Base-by-base conservation (phyloP, 73 alveolate species). In the Uronychia setigera region DNA sequence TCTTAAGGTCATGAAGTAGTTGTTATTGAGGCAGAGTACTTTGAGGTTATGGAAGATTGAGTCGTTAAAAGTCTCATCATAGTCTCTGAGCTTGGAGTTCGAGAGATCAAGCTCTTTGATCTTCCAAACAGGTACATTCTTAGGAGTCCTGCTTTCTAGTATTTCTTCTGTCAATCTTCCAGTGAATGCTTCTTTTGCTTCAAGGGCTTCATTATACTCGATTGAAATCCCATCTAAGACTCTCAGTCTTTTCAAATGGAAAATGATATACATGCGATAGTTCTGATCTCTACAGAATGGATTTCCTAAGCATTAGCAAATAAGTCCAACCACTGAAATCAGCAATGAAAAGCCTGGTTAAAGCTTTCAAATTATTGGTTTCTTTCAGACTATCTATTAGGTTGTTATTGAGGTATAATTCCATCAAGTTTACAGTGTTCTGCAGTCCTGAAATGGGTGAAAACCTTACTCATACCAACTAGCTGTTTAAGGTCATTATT, bases 391-490 rank as follows among this genome's bases (percentile, higher is more conserved):
- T 92, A 0, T 77, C 34, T 0, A 97, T 95, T 59, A 84, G 94
- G 84, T 97, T 97, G 90, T 97, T 97, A 25, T 96, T 97, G 29
- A 95, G 87, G 87, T 96, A 97, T 46, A 97, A 91, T 82, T 96
- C 99, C 96, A 95, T 93, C 76, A 97, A 93, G 80, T 86, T 92
- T 80, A 84, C 82, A 60, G 93, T 81, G 33, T 84, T 88, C 32
- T 96, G 98, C 28, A 97, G 90, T 27, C 98, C 99, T 82, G 91
- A 94, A 0, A 97, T 19, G 67, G 5, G 67, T n/a, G n/a, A n/a
- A n/a, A 46, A 46, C 5, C 67, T 11, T 5, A 19, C 5, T 5
- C 67, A 5, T 46, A 46, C 67, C 67, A 46, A 19, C 67, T 46
- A 46, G 90, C 76, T 83, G 80, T 67, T 91, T 84, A 27, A 97